Base-by-base conservation (phyloP, 2,329 filamentous ascomycete species). In the Penicillium carneum region DNA sequence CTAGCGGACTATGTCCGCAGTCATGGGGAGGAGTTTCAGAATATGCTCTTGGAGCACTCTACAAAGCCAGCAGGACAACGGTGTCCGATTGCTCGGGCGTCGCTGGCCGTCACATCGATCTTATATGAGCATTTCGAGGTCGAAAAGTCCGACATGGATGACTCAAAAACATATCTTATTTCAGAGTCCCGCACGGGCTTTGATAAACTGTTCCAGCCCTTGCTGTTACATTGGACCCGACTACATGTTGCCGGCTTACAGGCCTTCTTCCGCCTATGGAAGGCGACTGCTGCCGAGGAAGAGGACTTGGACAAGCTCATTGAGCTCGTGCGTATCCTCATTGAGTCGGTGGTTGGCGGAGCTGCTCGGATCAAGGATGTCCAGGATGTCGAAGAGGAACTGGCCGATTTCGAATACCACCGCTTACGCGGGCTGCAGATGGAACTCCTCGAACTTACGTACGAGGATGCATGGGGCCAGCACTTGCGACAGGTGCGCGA, bases 51-150 rank as follows among this genome's bases (percentile, higher is more conserved):
- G 38, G 95, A 99, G 77, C 95, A 99, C 77, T 90, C 91, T 3
- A 87, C 89, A 7, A 87, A 88, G 71, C 86, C 90, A 1, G 71
- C 86, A 23, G 82, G 87, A 53, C 87, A 92, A 73, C 87, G 94
- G 39, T 97, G 93, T 75, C 95, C 95, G 1, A 84, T 99, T 66
- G 93, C 93, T 4, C 86, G 91, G 59, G 92, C 93, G 11, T 97
- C 93, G 71, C 81, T 98, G 66, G 89, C 92, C 0, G 88, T 97
- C 39, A 98, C 94, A 1, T 85, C 90, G 69, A 92, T 96, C 39
- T 81, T 99, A 3, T 98, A 95, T 77, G 93, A 98, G 69, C 93
- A 98, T 76, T 99, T 99, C 71, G 93, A 97, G 63, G 90, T 98
- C 41, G 93, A 96, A 69, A 92, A 89, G 75, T 86, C 88, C 3